Percentiles rank a stretch among this genome's conserved stretches.
Evolutionary conservation across 2,329 filamentous ascomycete species (phyloP).

Genomic region (Alternaria longipes): DNA sequence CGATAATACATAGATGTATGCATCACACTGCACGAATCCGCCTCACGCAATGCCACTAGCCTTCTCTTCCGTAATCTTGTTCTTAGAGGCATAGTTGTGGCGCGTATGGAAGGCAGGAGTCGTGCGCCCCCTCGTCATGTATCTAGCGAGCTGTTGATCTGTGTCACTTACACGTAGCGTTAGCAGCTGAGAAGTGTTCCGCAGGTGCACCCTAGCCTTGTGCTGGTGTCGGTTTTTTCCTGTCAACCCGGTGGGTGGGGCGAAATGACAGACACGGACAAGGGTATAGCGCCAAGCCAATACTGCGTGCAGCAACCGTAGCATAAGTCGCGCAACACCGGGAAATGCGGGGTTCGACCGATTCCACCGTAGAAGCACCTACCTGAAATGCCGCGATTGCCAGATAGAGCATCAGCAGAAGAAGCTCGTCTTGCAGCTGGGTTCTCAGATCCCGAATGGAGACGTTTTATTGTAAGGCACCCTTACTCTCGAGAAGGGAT

Average conservation of each 20-base stretch:
- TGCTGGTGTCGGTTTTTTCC: neutral
- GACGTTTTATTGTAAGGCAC: slow-evolving; percentile 3
- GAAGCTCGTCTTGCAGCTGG: slow-evolving; percentile 1
- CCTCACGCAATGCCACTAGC: neutral
- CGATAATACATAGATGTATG: neutral
- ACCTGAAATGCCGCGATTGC: neutral
- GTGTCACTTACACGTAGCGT: neutral
- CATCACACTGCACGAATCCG: neutral
- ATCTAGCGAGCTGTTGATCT: neutral
- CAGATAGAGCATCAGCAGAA: slow-evolving; percentile 3
- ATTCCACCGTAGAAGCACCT: neutral
- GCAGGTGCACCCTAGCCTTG: neutral
- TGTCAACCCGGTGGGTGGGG: neutral
- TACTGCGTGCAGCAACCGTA: neutral
- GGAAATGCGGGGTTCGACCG: neutral
- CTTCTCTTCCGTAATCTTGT: neutral
- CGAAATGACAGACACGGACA: neutral
- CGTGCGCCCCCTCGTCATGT: neutral
- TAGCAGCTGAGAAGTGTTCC: neutral
- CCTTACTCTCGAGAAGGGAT: neutral
- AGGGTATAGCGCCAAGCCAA: neutral
- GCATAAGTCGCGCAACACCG: neutral
- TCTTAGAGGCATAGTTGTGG: too few species aligned
- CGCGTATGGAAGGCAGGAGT: neutral
- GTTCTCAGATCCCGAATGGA: neutral